Percentiles rank a stretch among this genome's conserved stretches.
Evolutionary conservation across 2,329 filamentous ascomycete species (phyloP).

Genomic region (Xylaria sp.): DNA sequence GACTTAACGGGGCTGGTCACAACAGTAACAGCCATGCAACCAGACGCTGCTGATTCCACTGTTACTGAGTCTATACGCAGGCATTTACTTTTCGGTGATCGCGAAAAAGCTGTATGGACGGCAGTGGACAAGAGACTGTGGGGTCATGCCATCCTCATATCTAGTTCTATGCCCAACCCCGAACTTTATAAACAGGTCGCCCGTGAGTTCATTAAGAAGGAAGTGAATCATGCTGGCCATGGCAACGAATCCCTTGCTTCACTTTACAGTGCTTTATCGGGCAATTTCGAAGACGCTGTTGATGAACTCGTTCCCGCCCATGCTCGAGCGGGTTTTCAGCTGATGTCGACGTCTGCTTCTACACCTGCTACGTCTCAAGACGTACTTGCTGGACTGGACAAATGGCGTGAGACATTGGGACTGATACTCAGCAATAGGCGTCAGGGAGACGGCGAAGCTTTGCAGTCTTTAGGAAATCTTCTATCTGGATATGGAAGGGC

Average conservation of each 20-base stretch:
- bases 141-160: conserved; percentile 94
- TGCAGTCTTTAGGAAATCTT: conserved; percentile 81
- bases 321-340: conserved; percentile 87
- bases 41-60: conserved; percentile 72
- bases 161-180: conserved; percentile 71
- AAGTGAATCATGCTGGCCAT: conserved; percentile 81
- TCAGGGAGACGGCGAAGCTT: conserved; percentile 74
- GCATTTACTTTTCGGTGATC: conserved; percentile 77
- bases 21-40: conserved; percentile 46
- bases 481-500: conserved; percentile 84
- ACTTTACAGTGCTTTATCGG: conserved; percentile 90
- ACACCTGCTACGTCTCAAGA: conserved; percentile 69
- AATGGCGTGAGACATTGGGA: conserved; percentile 90
- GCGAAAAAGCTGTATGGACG: conserved; percentile 90
- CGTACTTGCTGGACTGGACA: conserved; percentile 82
- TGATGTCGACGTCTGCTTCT: conserved; percentile 84
- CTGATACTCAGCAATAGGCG: conserved; percentile 90
- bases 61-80: conserved; percentile 75
- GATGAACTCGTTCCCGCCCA: conserved; percentile 95
- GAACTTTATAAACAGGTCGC: conserved; percentile 91
- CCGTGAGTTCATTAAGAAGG: conserved; percentile 93
- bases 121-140: conserved; percentile 92
- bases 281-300: conserved; percentile 91
- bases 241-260: conserved; percentile 89
- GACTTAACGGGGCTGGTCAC: conserved; percentile 49